A percentile compares a stretch with the other conserved stretches of the same genome.
These are phyloP conservation scores for Vitis hybrid DNA, from an alignment of 177 flowering plant genomes.

Conservation along the genomic window DNA sequence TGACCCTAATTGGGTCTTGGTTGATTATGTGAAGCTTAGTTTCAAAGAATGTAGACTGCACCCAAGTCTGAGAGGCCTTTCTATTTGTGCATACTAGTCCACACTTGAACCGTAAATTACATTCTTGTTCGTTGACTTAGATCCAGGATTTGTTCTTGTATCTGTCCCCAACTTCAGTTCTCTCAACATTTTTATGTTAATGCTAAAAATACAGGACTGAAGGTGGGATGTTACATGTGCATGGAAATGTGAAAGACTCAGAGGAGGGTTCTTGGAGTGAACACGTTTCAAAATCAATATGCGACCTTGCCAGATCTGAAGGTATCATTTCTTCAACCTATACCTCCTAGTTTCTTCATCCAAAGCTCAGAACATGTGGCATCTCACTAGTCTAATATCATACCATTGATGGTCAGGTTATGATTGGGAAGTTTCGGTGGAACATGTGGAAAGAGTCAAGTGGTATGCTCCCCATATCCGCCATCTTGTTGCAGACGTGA, in stretches of 20 bases:
- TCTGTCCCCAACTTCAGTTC: not conserved
- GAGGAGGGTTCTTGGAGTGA: constrained; percentile 71
- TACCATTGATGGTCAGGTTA: constrained; percentile 34
- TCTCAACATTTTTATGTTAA: not conserved
- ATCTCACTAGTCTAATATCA: not conserved
- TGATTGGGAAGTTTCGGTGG: constrained; percentile 66
- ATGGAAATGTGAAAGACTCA: constrained; percentile 83
- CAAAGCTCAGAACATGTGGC: not conserved
- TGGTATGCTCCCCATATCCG: constrained; percentile 96
- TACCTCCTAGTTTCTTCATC: not conserved
- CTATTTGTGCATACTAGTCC: too few relatives aligned
- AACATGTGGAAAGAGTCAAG: constrained; percentile 86
- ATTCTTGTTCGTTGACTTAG: too few relatives aligned
- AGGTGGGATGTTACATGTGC: constrained; percentile 86
- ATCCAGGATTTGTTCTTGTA: too few relatives aligned
- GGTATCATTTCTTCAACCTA: constrained; percentile 38
- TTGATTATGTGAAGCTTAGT: not conserved
- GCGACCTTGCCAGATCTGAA: constrained; percentile 65
- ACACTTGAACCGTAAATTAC: not conserved
- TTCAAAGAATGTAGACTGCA: not conserved
- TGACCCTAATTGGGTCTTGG: not conserved
- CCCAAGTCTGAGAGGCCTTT: not conserved
- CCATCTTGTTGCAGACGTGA: constrained; percentile 85
- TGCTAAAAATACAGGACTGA: constrained; percentile 44
- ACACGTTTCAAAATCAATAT: constrained; percentile 48